Evolutionary conservation across 768 basidiomycete genomes (phyloP), one percentile per base, ranked within the genome.

Genomic region (Lentinula raphanica): DNA sequence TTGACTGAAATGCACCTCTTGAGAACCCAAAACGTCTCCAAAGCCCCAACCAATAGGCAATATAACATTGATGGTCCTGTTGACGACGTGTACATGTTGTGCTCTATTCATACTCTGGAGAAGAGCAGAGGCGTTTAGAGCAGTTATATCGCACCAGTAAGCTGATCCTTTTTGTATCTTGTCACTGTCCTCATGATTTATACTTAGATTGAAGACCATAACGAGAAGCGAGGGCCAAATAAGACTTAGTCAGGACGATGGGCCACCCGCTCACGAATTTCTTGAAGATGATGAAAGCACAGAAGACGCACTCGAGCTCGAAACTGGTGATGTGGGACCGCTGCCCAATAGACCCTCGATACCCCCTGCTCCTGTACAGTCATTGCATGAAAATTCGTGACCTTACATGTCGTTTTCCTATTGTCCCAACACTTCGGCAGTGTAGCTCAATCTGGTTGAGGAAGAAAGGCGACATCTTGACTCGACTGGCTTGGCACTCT

Each of bases 241-340:
- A 56, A 79, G 87, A 8, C 75, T 90, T 21, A 87, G 86, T 48
- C 77, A 82, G 64, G 88, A 90, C 62, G 86, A 88, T 54, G 85
- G 86, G 0, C 87, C 87, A 12, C 77, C 87, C n/a, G 79, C 86
- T n/a, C 73, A 75, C 15, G 83, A 85, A 55, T 88, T 88, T 60
- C 63, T 90, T 49, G 79, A 76, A 36, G 82, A 84, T 58, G 83
- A 82, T 31, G 78, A 81, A 48, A 84, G 84, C 46, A 85, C 81
- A 12, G 80, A 77, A 32, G 69, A 76, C 29, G 72, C 48, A 7
- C 15, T 40, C 23, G 49, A 50, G 23, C 29, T 45, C 1, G 49
- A 35, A 5, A 25, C 49, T 42, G 58, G 28, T 27, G 49, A 64
- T 27, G 44, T 48, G 36, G 31, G 46, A 19, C 13, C 15, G 3